Conservation (phyloP, 2,329 filamentous ascomycete species). For the Arthrobotrys entomopaga region DNA sequence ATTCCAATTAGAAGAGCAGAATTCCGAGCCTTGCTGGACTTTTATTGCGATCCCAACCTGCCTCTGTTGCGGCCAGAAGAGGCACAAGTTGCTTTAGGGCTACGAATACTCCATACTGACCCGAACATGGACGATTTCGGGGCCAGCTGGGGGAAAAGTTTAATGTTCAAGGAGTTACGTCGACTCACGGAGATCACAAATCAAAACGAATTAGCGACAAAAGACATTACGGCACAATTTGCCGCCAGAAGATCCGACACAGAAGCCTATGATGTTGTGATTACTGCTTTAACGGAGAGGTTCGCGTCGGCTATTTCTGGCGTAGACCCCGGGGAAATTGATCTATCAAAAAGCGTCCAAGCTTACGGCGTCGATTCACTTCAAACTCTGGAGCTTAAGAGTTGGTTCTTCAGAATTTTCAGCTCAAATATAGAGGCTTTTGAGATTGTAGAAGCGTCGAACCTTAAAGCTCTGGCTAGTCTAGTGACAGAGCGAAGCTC, state of each 20-base stretch:
- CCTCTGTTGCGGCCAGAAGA: not conserved
- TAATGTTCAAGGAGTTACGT: not conserved
- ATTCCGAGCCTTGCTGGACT: conserved; percentile 1
- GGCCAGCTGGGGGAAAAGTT: conserved; percentile 1
- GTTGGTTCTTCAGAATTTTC: conserved; percentile 27
- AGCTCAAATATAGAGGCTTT: conserved; percentile 17
- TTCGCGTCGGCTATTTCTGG: not conserved
- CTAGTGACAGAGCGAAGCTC: not conserved
- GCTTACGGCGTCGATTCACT: conserved; percentile 5
- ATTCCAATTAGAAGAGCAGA: not conserved
- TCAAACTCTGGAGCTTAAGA: conserved; percentile 21
- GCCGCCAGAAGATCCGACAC: not conserved
- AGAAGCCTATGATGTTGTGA: not conserved
- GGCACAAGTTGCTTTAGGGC: not conserved
- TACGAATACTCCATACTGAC: not conserved
- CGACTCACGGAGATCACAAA: not conserved
- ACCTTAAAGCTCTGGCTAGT: not conserved
- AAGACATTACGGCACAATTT: not conserved
- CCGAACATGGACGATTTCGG: not conserved
- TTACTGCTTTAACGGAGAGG: not conserved
- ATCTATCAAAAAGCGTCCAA: not conserved
- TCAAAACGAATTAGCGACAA: not conserved
- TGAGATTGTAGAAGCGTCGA: conserved; percentile 10
- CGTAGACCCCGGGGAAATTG: not conserved
- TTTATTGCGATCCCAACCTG: not conserved